Conservation (phyloP, 352 stramenopile species). For the Phytopythium boreale region DNA sequence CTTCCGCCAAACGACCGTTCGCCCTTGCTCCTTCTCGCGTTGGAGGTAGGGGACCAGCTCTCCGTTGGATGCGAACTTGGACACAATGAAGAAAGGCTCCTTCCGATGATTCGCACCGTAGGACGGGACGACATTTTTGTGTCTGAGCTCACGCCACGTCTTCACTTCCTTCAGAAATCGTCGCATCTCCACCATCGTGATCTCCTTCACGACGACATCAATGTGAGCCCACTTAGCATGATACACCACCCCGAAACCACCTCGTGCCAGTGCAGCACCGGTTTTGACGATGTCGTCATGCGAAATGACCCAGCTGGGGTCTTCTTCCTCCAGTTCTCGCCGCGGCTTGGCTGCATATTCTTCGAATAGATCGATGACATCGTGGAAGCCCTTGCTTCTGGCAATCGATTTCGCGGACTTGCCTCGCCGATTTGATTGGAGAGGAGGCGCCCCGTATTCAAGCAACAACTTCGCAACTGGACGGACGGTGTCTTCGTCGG, state of each 20-base stretch:
- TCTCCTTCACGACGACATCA: conserved; percentile 5
- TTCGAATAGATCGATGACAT: background rate
- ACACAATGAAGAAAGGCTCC: conserved; percentile 9
- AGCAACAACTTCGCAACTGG: conserved; percentile 16
- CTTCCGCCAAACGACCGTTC: conserved; percentile 1
- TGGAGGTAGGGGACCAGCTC: conserved; percentile 3
- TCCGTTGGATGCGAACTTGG: conserved; percentile 3
- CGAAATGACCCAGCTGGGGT: background rate
- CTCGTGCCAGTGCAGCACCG: background rate
- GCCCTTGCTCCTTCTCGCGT: background rate
- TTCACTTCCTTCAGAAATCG: conserved; percentile 2
- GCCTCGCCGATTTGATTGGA: background rate
- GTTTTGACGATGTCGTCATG: background rate
- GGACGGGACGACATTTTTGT: conserved; percentile 7
- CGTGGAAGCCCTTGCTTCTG: background rate
- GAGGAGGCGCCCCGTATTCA: conserved; percentile 6
- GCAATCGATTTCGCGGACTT: background rate
- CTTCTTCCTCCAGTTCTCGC: background rate
- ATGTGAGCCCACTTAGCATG: background rate
- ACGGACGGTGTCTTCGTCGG: conserved; percentile 11
- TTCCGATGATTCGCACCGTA: conserved; percentile 6
- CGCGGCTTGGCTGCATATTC: background rate
- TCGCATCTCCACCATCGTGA: background rate
- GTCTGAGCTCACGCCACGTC: background rate
- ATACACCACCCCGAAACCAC: conserved; percentile 2